Evolutionary conservation across 306 rosid genomes (phyloP).

Genomic region (Sophora flavescens): DNA sequence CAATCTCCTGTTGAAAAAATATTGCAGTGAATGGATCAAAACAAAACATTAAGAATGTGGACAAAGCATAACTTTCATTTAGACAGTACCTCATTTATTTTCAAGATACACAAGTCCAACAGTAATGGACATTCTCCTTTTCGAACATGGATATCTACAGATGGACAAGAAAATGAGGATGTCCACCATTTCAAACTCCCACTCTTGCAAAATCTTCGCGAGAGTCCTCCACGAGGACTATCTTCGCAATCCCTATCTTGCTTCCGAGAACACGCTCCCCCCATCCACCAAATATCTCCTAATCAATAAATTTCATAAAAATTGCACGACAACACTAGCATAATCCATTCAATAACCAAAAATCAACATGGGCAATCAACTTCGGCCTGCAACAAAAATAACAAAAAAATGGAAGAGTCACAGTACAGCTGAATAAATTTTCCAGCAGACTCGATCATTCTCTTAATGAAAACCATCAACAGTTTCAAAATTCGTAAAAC

Average conservation of each 20-base stretch:
- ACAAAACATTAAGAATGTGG: background rate
- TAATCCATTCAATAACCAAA: constrained; percentile 57
- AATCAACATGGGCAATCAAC: constrained; percentile 44
- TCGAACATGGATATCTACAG: constrained; percentile 53
- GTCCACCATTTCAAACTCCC: constrained; percentile 93
- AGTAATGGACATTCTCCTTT: constrained; percentile 73
- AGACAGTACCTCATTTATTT: constrained; percentile 68
- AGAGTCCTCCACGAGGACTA: constrained; percentile 52
- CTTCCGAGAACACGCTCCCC: constrained; percentile 98
- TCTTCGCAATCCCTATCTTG: constrained; percentile 67
- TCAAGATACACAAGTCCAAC: constrained; percentile 73
- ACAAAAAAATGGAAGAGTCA: constrained; percentile 9
- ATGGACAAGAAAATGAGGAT: constrained; percentile 72
- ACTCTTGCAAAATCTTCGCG: constrained; percentile 73
- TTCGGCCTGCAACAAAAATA: constrained; percentile 52
- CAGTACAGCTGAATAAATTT: constrained; percentile 48
- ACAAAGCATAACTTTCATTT: constrained; percentile 13
- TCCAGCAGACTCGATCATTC: constrained; percentile 39
- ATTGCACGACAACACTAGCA: constrained; percentile 50
- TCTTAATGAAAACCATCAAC: background rate
- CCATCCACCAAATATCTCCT: constrained; percentile 65
- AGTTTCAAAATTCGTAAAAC: too few relatives aligned
- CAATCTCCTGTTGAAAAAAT: constrained; percentile 70
- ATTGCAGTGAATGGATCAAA: constrained; percentile 41
- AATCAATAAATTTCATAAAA: constrained; percentile 54